These are phyloP conservation scores for Aspergillus brunneoviolaceus DNA, from an alignment of 2,329 filamentous ascomycete genomes.

Conservation along the genomic window DNA sequence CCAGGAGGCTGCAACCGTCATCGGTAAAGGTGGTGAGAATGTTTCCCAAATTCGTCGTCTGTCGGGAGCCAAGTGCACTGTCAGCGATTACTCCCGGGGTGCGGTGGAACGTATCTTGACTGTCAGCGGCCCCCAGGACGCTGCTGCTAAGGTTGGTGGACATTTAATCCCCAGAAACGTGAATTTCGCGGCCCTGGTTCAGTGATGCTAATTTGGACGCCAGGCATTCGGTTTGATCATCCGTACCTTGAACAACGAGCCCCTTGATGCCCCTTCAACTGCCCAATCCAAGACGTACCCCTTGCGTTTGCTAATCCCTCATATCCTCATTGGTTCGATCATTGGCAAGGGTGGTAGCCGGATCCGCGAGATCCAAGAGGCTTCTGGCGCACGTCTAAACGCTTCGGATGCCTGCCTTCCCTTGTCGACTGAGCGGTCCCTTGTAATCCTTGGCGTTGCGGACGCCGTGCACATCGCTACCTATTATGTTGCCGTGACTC, in stretches of 20 bases:
- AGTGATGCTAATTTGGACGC: conserved; percentile 17
- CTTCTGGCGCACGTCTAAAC: conserved; percentile 92
- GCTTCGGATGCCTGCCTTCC: conserved; percentile 94
- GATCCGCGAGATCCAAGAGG: conserved; percentile 97
- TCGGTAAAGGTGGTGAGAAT: conserved; percentile 98
- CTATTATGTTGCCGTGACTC: conserved; percentile 97
- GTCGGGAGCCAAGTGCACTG: conserved; percentile 96
- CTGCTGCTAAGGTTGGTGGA: conserved; percentile 80
- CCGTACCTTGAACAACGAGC: conserved; percentile 95
- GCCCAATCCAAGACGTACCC: conserved; percentile 97
- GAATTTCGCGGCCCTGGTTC: neutral
- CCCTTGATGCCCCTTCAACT: conserved; percentile 80
- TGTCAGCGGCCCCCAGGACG: conserved; percentile 93
- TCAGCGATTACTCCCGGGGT: conserved; percentile 96
- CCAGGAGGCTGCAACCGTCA: conserved; percentile 94
- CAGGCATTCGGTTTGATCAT: conserved; percentile 97
- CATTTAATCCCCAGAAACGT: neutral
- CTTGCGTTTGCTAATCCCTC: conserved; percentile 88
- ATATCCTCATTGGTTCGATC: conserved; percentile 96
- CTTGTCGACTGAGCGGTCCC: conserved; percentile 92
- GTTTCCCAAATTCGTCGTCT: conserved; percentile 94
- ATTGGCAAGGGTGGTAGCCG: conserved; percentile 95
- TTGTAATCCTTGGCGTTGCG: conserved; percentile 95
- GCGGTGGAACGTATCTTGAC: conserved; percentile 97
- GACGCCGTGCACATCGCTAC: conserved; percentile 98